Evolutionary conservation across 306 rosid species (phyloP).

Genomic region (Ormosia emarginata): DNA sequence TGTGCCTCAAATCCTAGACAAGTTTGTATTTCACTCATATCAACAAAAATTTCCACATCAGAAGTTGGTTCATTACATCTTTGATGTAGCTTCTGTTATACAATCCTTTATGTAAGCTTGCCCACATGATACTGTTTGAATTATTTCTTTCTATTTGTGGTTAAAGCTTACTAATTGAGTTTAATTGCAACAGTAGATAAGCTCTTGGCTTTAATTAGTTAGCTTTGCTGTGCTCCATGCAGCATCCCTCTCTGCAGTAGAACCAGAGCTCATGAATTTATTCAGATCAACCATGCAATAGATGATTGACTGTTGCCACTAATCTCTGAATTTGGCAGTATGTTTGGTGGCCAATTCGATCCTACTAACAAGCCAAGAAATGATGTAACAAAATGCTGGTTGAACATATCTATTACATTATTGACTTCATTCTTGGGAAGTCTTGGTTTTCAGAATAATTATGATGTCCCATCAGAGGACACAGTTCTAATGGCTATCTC

Average conservation of each 20-base stretch:
- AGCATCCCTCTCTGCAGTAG: neutral
- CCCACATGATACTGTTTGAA: neutral
- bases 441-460: neutral
- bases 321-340: neutral
- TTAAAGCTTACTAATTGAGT: neutral
- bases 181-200: neutral
- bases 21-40: neutral
- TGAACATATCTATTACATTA: neutral
- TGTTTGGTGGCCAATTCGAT: neutral
- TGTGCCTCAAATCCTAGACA: constrained; percentile 13
- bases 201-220: neutral
- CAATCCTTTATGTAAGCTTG: neutral
- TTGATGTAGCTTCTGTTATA: neutral
- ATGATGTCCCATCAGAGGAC: neutral
- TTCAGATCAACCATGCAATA: neutral
- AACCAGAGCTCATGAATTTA: neutral
- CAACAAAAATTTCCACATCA: neutral
- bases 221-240: constrained; percentile 6
- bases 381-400: neutral
- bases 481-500: neutral
- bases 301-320: neutral
- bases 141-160: neutral
- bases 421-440: neutral
- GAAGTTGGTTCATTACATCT: constrained; percentile 4
- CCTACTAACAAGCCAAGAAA: neutral